Percentiles rank a stretch among this genome's conserved stretches.
phyloP scores from a whole-genome alignment of 2,329 filamentous ascomycete genomes.

The Fusarium pininemorale region DNA sequence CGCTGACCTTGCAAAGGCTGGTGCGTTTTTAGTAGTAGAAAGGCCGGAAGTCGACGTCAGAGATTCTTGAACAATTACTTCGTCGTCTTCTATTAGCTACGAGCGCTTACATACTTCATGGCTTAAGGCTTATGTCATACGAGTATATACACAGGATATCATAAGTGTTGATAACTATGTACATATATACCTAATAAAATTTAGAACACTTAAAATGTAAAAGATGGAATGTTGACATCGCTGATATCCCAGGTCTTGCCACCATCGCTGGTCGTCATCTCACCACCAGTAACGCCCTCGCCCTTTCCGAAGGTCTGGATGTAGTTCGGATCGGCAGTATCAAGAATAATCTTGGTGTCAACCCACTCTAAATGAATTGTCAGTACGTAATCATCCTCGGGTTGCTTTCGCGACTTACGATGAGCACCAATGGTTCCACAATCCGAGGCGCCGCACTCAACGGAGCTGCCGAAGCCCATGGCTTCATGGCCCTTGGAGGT shows the following conservation, averaged over 20 bases:
- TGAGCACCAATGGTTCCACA: slow-evolving; percentile 63
- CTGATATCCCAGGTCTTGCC: slow-evolving; percentile 18
- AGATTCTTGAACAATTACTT: accelerated
- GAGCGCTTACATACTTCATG: accelerated
- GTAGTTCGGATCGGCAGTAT: slow-evolving; percentile 28
- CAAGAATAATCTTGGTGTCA: slow-evolving; percentile 28
- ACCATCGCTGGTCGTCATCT: slow-evolving; percentile 14
- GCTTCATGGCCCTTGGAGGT: slow-evolving; percentile 53
- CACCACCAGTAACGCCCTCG: slow-evolving; percentile 8
- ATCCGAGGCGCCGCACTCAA: slow-evolving; percentile 77
- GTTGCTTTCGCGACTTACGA: background rate
- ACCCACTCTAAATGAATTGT: slow-evolving; percentile 19
- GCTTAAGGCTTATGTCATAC: no score
- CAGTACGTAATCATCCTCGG: accelerated
- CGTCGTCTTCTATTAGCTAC: background rate
- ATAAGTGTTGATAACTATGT: accelerated
- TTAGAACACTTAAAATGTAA: background rate
- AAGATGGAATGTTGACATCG: slow-evolving; percentile 1
- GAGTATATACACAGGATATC: background rate
- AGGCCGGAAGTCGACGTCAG: no score
- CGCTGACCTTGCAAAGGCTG: accelerated
- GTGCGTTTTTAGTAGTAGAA: accelerated
- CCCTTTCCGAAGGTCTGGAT: slow-evolving; percentile 31
- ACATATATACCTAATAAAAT: accelerated
- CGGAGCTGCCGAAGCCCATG: slow-evolving; percentile 54